Base-by-base conservation (phyloP, 768 basidiomycete species). In the Hirschioporus abietinus region DNA sequence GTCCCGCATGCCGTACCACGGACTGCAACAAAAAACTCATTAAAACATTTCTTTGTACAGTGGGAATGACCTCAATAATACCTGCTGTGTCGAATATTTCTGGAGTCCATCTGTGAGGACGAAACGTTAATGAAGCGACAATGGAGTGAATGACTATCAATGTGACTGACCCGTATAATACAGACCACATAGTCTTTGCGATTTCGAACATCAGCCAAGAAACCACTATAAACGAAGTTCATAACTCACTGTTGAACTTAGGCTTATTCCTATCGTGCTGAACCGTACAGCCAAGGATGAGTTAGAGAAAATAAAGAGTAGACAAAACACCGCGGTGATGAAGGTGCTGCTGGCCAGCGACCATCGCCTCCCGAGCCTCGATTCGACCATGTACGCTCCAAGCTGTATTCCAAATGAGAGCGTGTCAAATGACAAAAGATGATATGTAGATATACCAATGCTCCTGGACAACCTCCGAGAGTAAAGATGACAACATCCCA, bases 401-500 rank as follows among this genome's bases (percentile, higher is more conserved):
- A 96, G 78, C 90, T 95, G 69, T 24, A 58, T 36, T 23, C 24
- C 26, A n/a, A 24, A 17, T 63, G 23, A n/a, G 64, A 59, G 23
- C 25, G 20, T 65, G 60, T 8, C 30, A 8, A 2, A 20, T 23
- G 65, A 42, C 25, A 68, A 52, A 17, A 69, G 66, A 69, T 0
- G 30, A 24, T 23, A 60, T 12, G 42, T 60, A 34, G 18, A 80
- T 89, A 68, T 71, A 93, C 93, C 63, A 95, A 79, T 8, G 93
- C 87, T 57, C 93, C 93, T 1, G 93, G 92, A 74, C 88, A 92
- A 59, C 93, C 92, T 17, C 91, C 93, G 7, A 94, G 68, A 0
- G 93, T 91, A 70, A 92, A 95, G 35, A 93, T 86, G 35, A 91
- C 86, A n/a, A 94, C 89, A 71, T 95, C 93, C 88, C 91, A 91